Percentiles rank a stretch among this genome's conserved stretches.
Evolutionary conservation across 1,284 basidiomycete genomes (phyloP).

Genomic region (Somion occarium): DNA sequence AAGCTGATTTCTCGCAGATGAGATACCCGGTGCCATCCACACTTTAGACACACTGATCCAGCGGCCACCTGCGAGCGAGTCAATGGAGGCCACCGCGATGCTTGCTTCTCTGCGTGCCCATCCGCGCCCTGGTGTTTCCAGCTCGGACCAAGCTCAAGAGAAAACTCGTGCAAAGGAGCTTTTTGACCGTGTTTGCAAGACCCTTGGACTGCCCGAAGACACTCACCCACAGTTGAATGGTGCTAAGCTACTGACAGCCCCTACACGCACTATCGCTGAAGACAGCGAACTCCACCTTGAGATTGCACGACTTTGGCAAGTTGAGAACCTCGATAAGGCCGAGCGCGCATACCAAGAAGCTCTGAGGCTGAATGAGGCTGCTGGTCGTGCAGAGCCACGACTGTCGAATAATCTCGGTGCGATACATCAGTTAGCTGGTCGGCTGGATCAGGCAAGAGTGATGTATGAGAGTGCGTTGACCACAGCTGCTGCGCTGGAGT

Average conservation of each 20-base stretch:
- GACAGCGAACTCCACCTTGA: conserved; percentile 86
- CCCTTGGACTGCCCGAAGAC: conserved; percentile 55
- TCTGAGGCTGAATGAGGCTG: conserved; percentile 50
- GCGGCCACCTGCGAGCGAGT: conserved; percentile 55
- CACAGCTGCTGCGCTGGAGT: conserved; percentile 42
- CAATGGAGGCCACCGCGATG: conserved; percentile 81
- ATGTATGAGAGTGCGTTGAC: conserved; percentile 71
- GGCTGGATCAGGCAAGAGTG: conserved; percentile 47
- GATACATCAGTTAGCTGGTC: conserved; percentile 69
- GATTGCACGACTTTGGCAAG: conserved; percentile 84
- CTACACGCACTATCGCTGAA: conserved; percentile 54
- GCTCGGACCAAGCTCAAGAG: conserved; percentile 69
- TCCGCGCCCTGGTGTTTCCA: conserved; percentile 73
- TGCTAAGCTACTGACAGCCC: conserved; percentile 24
- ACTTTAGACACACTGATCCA: conserved; percentile 81
- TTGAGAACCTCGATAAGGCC: conserved; percentile 71
- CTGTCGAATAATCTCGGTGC: conserved; percentile 83
- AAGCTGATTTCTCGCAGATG: conserved; percentile 42
- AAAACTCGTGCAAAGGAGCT: conserved; percentile 72
- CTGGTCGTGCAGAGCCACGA: conserved; percentile 51
- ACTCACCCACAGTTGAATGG: conserved; percentile 33
- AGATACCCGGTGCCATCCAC: conserved; percentile 78
- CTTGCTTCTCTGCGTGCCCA: conserved; percentile 83
- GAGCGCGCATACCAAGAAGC: conserved; percentile 73
- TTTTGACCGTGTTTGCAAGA: conserved; percentile 71